Base-by-base conservation (phyloP, 2,329 filamentous ascomycete species). In the Didymella keratinophila region DNA sequence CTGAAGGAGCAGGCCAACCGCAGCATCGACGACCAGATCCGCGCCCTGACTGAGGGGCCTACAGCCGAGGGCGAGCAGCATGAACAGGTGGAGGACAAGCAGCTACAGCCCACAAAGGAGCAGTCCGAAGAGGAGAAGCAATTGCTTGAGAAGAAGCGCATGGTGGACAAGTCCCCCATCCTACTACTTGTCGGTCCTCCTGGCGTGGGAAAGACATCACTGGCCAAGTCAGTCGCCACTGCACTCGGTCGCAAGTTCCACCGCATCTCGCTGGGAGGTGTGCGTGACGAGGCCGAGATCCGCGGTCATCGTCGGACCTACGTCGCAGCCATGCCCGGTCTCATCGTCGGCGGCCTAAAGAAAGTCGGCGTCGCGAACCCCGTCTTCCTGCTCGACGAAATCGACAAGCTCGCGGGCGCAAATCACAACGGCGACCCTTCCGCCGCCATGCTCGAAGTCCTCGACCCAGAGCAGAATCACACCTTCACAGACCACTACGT, bases 401-500 rank as follows among this genome's bases (percentile, higher is more conserved):
- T 99, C 67, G 95, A 99, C 82, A 99, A 99, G 83, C 86, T 99
- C 61, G 93, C 93, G 63, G 88, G 89, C 58, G 88, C 92, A 34
- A 98, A 94, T 75, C 90, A 95, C 76, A 93, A 99, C 67, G 95
- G 95, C 39, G 95, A 99, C 71, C 95, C 95, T 3, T 96, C 92
- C 20, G 95, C 95, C 21, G 95, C 95, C 9, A 97, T 99, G 94
- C 87, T 99, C 14, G 95, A 99, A 77, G 95, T 99, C 11, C 83
- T 99, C 44, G 95, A 99, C 72, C 95, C 95, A 0, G 95, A 99
- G 77, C 95, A 99, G 79, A 99, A 99, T 73, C 86, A 96, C 77
- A 90, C 87, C 10, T 99, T 99, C 79, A 91, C 89, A 28, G 95
- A 99, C 73, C 95, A 99, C 79, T 99, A 98, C 76, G 87, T 99